Conservation (phyloP, 2,329 filamentous ascomycete genomes). For the Phialophora verrucosa region DNA sequence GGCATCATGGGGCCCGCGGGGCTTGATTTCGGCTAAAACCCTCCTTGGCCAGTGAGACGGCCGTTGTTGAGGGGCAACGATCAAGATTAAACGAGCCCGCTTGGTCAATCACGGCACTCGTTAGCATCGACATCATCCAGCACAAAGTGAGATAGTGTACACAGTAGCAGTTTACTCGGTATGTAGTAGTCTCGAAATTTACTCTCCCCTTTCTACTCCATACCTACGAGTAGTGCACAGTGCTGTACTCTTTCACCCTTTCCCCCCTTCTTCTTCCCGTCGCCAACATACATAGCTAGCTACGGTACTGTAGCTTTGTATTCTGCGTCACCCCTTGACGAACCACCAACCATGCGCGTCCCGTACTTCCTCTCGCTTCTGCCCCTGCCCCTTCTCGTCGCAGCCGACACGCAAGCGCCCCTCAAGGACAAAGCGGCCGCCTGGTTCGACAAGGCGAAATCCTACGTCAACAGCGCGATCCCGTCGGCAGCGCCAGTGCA, state of each 20-base stretch:
- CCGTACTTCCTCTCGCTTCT: constrained; percentile 53
- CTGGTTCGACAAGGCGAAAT: constrained; percentile 60
- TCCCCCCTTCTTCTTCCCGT: too few relatives aligned
- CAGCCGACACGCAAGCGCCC: constrained; percentile 60
- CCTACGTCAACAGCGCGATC: constrained; percentile 58
- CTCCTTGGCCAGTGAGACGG: not conserved
- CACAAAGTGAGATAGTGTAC: not conserved
- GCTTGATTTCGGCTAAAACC: constrained; percentile 21
- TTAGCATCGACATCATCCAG: not conserved
- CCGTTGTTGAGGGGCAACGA: constrained; percentile 33
- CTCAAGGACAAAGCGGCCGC: constrained; percentile 53
- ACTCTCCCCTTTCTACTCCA: too few relatives aligned
- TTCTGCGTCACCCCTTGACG: not conserved
- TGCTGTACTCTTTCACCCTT: too few relatives aligned
- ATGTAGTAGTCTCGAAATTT: too few relatives aligned
- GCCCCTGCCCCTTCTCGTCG: constrained; percentile 39
- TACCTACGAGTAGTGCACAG: too few relatives aligned
- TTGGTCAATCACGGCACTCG: not conserved
- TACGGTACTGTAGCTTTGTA: not conserved
- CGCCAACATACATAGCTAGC: too few relatives aligned
- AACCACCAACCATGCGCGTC: constrained; percentile 55
- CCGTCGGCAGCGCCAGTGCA: constrained; percentile 28
- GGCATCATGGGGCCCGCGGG: constrained; percentile 13
- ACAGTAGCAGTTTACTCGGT: too few relatives aligned
- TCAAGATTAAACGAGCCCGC: constrained; percentile 20